Evolutionary conservation across 2,329 filamentous ascomycete genomes (phyloP).

Genomic region (Phymatotrichopsis omnivora): DNA sequence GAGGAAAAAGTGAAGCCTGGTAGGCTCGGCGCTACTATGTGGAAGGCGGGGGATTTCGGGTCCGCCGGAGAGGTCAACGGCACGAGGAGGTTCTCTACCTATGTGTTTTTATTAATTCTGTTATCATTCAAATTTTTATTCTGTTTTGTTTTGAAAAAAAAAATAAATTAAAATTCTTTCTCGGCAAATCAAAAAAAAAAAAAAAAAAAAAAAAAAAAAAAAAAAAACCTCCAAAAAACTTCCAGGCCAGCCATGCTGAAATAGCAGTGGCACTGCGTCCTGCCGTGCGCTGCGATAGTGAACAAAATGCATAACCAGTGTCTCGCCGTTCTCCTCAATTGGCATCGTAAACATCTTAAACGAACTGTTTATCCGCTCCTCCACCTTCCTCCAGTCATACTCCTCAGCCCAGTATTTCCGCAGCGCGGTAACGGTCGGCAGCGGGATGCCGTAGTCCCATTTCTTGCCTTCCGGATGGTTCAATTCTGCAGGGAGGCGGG

Average conservation of each 20-base stretch:
- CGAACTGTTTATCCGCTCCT: conserved; percentile 31
- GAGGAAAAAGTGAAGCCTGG: conserved; percentile 41
- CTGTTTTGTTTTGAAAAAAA: not conserved
- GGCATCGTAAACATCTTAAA: conserved; percentile 32
- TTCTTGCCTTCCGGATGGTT: conserved; percentile 21
- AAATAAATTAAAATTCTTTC: conserved; percentile 13
- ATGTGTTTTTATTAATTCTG: conserved; percentile 1
- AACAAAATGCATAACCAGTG: conserved; percentile 32
- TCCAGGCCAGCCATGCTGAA: conserved; percentile 40
- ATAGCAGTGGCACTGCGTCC: conserved; percentile 38
- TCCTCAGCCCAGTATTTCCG: conserved; percentile 31
- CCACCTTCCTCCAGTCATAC: conserved; percentile 32
- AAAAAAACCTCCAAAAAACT: conserved; percentile 38
- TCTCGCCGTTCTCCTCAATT: conserved; percentile 23
- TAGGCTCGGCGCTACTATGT: conserved; percentile 41
- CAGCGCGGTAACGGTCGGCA: conserved; percentile 17
- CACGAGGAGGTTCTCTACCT: conserved; percentile 32
- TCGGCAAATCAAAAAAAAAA: too few relatives aligned
- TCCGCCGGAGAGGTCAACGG: conserved; percentile 32
- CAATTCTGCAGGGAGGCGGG: conserved; percentile 26
- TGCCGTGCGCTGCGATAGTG: conserved; percentile 29
- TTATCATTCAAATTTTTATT: conserved; percentile 4
- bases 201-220: too few relatives aligned
- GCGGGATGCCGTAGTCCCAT: conserved; percentile 27
- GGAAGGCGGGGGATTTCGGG: conserved; percentile 36